Base-by-base conservation (phyloP, 2,329 filamentous ascomycete genomes). In the Cladobotryum mycophilum region DNA sequence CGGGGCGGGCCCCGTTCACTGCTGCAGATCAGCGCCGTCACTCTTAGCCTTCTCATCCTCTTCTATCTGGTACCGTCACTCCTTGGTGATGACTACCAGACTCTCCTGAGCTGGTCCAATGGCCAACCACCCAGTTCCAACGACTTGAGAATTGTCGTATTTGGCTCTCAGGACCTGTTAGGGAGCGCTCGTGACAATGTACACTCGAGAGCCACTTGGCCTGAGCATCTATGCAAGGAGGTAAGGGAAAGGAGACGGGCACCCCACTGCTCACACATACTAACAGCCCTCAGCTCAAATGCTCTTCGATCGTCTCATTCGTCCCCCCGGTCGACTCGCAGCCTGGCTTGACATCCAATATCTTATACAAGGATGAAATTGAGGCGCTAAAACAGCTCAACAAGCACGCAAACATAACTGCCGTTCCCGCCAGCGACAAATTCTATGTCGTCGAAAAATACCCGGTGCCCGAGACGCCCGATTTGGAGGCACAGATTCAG, bases 261-360 rank as follows among this genome's bases (percentile, higher is more conserved):
- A 13, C 8, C 25, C 25, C 25, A 30, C 25, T 11, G 9, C 25
- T 11, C 25, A 30, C 9, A 30, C 9, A 35, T 14, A 14, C 14
- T 4, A 9, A 5, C 17, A 6, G 14, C 20, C 17, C 15, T 13
- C 46, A 80, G 76, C 63, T 80, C 8, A 58, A 66, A 22, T 80
- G 76, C 61, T 65, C 67, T 14, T 67, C 65, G 1, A 67, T 77
- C 45, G 55, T 74, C 17, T 78, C 76, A 1, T 69, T 76, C 48
- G 63, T 77, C 1, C 76, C 76, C 2, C 48, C 55, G 2, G 56
- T 57, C 11, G 61, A 65, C 44, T 75, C 68, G n/a, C 82, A 18
- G 71, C 79, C 44, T 18, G 67, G 60, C 11, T 70, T 79, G 33
- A 85, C 67, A 2, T 76, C 73, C 54, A 90, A 76, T 55, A 56